Evolutionary conservation across 2,329 filamentous ascomycete species (phyloP).

Genomic region (Penicillium crustosum): DNA sequence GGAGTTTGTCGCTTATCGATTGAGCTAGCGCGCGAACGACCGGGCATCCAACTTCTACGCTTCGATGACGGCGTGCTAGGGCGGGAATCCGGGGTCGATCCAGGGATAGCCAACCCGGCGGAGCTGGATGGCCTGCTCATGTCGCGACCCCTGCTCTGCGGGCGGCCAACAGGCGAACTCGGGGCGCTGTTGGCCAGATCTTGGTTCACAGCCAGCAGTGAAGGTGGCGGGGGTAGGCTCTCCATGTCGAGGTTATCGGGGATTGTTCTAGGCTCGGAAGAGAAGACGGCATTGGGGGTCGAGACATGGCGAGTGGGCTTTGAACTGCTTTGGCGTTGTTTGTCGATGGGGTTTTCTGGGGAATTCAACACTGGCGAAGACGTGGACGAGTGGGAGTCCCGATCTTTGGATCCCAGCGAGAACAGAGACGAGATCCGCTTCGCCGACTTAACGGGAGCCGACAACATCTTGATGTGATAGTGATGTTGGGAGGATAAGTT

Average conservation of each 20-base stretch:
- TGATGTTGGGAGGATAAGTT: slow-evolving; percentile 2
- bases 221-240: slow-evolving; percentile 41
- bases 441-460: slow-evolving; percentile 44
- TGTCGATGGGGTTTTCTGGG: slow-evolving; percentile 20
- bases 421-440: slow-evolving; percentile 50
- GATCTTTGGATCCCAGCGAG: slow-evolving; percentile 42
- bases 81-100: slow-evolving; percentile 35
- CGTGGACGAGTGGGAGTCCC: slow-evolving; percentile 31
- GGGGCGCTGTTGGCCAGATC: slow-evolving; percentile 37
- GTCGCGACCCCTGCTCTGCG: slow-evolving; percentile 41
- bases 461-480: slow-evolving; percentile 36
- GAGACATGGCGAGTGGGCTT: slow-evolving; percentile 37
- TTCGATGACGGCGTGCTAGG: slow-evolving; percentile 40
- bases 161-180: slow-evolving; percentile 33
- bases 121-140: slow-evolving; percentile 37
- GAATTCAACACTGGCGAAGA: slow-evolving; percentile 19
- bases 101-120: slow-evolving; percentile 36
- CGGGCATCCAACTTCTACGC: slow-evolving; percentile 48
- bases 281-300: slow-evolving; percentile 31
- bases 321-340: slow-evolving; percentile 31
- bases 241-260: slow-evolving; percentile 34
- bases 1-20: slow-evolving; percentile 32
- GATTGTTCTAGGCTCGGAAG: slow-evolving; percentile 28
- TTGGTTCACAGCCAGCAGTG: slow-evolving; percentile 39
- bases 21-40: slow-evolving; percentile 37